phyloP scores from a whole-genome alignment of 768 basidiomycete genomes.

The Naganishia vishniacii region DNA sequence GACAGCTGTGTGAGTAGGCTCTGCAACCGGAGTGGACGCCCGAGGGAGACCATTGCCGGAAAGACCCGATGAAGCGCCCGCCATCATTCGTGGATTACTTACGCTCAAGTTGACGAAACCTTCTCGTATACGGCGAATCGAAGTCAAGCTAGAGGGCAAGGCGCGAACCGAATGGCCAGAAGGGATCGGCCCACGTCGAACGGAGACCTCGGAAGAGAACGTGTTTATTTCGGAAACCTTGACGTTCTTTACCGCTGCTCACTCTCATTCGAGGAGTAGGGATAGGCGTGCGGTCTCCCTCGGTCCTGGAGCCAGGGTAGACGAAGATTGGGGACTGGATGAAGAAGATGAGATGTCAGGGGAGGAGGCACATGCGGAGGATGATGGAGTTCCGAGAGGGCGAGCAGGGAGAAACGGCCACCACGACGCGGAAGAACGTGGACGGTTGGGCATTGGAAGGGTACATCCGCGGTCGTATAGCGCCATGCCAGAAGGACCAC shows the following conservation, averaged over 20 bases:
- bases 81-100: slow-evolving; percentile 63
- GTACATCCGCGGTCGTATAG: slow-evolving; percentile 16
- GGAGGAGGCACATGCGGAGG: slow-evolving; percentile 24
- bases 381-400: slow-evolving; percentile 10
- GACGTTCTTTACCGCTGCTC: slow-evolving; percentile 59
- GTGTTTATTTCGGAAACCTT: slow-evolving; percentile 65
- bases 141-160: slow-evolving; percentile 69
- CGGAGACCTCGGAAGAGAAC: slow-evolving; percentile 74
- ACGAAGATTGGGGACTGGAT: slow-evolving; percentile 29
- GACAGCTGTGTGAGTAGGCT: too few species aligned
- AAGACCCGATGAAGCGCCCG: slow-evolving; percentile 53
- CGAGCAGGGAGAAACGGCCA: background rate
- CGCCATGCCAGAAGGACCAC: slow-evolving; percentile 13
- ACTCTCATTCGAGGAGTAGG: slow-evolving; percentile 30
- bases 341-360: slow-evolving; percentile 29
- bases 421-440: background rate
- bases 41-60: slow-evolving; percentile 44
- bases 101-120: slow-evolving; percentile 66
- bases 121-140: slow-evolving; percentile 77
- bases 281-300: slow-evolving; percentile 30
- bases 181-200: slow-evolving; percentile 69
- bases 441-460: background rate
- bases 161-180: slow-evolving; percentile 75
- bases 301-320: slow-evolving; percentile 29
- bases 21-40: slow-evolving; percentile 47